Percentiles rank a stretch among this genome's conserved stretches.
phyloP scores from a whole-genome alignment of 106 monocot species.

The Dioscorea alata region DNA sequence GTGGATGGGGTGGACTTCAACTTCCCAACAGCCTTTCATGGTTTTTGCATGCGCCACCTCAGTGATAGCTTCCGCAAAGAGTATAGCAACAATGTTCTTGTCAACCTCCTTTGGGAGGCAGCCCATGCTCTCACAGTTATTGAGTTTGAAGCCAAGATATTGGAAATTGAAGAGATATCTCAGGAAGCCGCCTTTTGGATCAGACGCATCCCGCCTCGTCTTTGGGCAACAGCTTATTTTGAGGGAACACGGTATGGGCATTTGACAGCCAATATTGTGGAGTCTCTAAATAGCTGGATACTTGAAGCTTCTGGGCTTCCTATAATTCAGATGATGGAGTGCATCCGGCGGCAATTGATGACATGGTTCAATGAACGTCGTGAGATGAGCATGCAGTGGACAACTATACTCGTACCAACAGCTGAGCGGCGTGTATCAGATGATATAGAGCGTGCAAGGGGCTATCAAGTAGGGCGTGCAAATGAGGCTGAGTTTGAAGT shows the following conservation, averaged over 20 bases:
- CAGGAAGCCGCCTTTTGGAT: conserved; percentile 95
- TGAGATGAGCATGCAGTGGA: conserved; percentile 88
- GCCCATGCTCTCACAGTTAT: conserved; percentile 89
- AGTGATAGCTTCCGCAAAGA: conserved; percentile 88
- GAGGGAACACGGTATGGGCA: conserved; percentile 89
- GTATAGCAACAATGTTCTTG: conserved; percentile 72
- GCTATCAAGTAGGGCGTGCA: conserved; percentile 65
- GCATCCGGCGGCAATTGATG: conserved; percentile 85
- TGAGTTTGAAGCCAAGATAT: conserved; percentile 82
- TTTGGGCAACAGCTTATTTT: conserved; percentile 97
- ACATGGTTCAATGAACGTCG: conserved; percentile 97
- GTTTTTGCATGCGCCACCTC: conserved; percentile 90
- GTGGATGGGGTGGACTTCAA: conserved; percentile 91
- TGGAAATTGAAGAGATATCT: conserved; percentile 88
- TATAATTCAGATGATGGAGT: conserved; percentile 93
- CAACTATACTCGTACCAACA: conserved; percentile 60
- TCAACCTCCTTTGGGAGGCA: conserved; percentile 85
- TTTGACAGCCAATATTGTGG: conserved; percentile 73
- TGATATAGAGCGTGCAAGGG: conserved; percentile 54
- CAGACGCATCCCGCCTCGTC: conserved; percentile 62
- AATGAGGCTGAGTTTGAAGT: conserved; percentile 97
- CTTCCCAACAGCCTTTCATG: conserved; percentile 97
- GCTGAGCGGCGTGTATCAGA: conserved; percentile 75
- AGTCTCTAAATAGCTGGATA: conserved; percentile 81
- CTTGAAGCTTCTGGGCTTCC: conserved; percentile 87